A percentile compares a stretch with the other conserved stretches of the same genome.
These are phyloP conservation scores for Nemania sp. DNA, from an alignment of 2,329 filamentous ascomycete genomes.

Conservation along the genomic window DNA sequence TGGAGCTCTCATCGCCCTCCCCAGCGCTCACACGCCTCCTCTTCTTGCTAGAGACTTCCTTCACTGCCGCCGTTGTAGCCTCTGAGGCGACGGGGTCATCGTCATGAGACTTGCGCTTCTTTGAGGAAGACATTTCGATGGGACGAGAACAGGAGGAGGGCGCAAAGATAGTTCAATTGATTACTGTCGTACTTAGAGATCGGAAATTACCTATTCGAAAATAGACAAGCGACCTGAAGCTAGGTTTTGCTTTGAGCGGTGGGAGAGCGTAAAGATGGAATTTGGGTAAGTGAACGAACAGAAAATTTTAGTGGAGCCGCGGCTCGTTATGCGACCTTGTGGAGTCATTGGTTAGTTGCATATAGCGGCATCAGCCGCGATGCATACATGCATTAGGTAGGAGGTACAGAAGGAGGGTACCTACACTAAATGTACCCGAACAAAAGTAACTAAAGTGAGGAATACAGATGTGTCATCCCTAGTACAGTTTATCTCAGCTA, in stretches of 20 bases:
- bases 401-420: not conserved
- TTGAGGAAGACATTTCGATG: constrained; percentile 39
- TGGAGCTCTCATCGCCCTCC: constrained; percentile 23
- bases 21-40: constrained; percentile 44
- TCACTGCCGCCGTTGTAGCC: constrained; percentile 9
- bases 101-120: constrained; percentile 48
- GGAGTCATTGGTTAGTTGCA: constrained; percentile 33
- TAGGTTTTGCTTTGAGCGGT: not conserved
- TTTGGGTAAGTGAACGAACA: constrained; percentile 51
- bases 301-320: constrained; percentile 61
- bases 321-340: constrained; percentile 34
- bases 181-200: not conserved
- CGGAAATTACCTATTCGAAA: not conserved
- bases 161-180: not conserved
- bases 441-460: too few species aligned
- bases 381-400: constrained; percentile 7
- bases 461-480: too few species aligned
- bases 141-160: not conserved
- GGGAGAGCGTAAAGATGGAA: too few species aligned
- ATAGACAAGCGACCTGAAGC: not conserved
- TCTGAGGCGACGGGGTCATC: constrained; percentile 40
- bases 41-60: constrained; percentile 45
- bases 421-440: too few species aligned
- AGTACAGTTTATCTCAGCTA: too few species aligned
- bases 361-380: constrained; percentile 15